phyloP scores from a whole-genome alignment of 1,284 basidiomycete genomes.

The Cystobasidiaceae sp. region DNA sequence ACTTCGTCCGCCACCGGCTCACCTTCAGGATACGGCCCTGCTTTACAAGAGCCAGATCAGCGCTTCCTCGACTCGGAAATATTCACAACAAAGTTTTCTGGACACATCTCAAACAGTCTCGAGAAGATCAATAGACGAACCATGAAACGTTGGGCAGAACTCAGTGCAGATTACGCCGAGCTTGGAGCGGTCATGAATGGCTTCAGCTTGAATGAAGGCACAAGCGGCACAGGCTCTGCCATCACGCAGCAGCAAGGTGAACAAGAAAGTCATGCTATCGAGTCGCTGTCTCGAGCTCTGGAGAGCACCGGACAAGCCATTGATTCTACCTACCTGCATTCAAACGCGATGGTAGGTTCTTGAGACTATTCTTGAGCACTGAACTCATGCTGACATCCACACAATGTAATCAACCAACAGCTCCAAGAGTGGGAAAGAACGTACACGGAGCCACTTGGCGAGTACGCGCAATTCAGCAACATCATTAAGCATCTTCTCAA shows the following conservation, averaged over 20 bases:
- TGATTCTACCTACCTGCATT: constrained; percentile 88
- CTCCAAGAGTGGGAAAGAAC: constrained; percentile 84
- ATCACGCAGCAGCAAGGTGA: constrained; percentile 27
- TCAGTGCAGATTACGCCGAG: constrained; percentile 85
- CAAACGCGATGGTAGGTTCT: constrained; percentile 68
- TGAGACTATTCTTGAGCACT: neutral
- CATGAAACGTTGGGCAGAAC: constrained; percentile 90
- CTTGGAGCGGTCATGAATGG: constrained; percentile 93
- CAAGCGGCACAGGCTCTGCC: constrained; percentile 34
- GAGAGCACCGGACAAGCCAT: constrained; percentile 93
- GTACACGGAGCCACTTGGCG: constrained; percentile 92
- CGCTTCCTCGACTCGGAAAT: constrained; percentile 92
- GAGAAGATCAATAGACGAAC: constrained; percentile 90
- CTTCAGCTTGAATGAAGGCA: constrained; percentile 77
- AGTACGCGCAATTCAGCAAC: constrained; percentile 88
- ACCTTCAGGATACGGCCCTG: constrained; percentile 51
- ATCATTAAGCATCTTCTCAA: constrained; percentile 91
- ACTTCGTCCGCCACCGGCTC: constrained; percentile 44
- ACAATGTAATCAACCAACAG: constrained; percentile 50
- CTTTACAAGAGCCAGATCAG: constrained; percentile 80
- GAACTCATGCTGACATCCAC: neutral
- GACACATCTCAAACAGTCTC: constrained; percentile 83
- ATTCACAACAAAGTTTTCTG: constrained; percentile 93
- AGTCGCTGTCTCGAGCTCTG: constrained; percentile 66
- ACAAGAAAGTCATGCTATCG: constrained; percentile 46